Percentiles rank a stretch among this genome's conserved stretches.
Evolutionary conservation across 805 yeast genomes (phyloP).

Genomic region (Scheffersomyces ergatensis): DNA sequence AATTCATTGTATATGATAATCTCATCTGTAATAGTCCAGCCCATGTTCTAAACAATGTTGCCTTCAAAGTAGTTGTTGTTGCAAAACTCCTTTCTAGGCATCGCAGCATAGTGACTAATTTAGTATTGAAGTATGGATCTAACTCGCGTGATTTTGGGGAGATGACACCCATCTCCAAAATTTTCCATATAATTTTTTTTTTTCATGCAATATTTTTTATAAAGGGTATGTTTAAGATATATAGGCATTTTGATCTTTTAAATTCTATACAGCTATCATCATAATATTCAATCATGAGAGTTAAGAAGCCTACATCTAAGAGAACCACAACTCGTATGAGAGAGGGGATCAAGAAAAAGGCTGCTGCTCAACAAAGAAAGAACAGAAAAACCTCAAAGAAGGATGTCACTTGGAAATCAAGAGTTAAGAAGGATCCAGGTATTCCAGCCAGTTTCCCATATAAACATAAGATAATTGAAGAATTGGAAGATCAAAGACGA

Average conservation of each 20-base stretch:
- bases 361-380: conserved; percentile 87
- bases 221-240: too few relatives aligned
- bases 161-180: too few relatives aligned
- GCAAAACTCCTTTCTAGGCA: too few relatives aligned
- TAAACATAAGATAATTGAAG: conserved; percentile 75
- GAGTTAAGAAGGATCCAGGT: conserved; percentile 83
- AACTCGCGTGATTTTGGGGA: too few relatives aligned
- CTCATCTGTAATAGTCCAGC: too few relatives aligned
- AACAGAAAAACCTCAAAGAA: conserved; percentile 78
- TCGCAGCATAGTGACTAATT: too few relatives aligned
- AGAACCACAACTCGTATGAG: conserved; percentile 90
- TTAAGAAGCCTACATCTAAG: conserved; percentile 72
- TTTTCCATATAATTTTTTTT: too few relatives aligned
- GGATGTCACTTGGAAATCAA: conserved; percentile 92
- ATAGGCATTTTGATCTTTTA: too few relatives aligned
- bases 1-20: too few relatives aligned
- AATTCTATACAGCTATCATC: neutral
- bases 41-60: too few relatives aligned
- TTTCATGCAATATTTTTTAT: neutral
- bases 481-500: conserved; percentile 64
- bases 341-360: conserved; percentile 95
- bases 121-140: too few relatives aligned
- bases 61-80: too few relatives aligned
- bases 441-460: conserved; percentile 95
- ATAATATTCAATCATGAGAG: conserved; percentile 34